Conservation (phyloP, 257 asterid genomes). For the Salvia hispanica region DNA sequence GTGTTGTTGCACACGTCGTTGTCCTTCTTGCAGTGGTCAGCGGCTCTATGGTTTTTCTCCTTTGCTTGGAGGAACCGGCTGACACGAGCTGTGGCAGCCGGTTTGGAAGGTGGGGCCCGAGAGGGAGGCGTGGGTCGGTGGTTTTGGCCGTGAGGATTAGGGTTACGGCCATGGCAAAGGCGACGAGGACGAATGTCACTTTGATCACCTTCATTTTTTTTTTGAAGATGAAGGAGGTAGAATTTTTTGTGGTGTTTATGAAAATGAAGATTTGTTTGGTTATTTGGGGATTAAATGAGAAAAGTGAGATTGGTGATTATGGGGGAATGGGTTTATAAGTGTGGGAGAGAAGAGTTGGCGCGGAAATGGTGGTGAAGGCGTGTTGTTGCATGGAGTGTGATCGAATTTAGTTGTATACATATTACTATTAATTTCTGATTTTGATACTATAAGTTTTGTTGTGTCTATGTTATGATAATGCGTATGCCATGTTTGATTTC, state of each 20-base stretch:
- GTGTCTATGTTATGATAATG: too few species aligned
- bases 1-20: conserved; percentile 50
- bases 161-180: conserved; percentile 44
- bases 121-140: background rate
- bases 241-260: background rate
- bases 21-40: conserved; percentile 60
- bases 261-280: too few species aligned
- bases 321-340: conserved; percentile 30
- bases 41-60: conserved; percentile 54
- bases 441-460: too few species aligned
- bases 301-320: conserved; percentile 4
- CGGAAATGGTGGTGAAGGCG: conserved; percentile 30
- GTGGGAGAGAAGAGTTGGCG: conserved; percentile 40
- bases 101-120: background rate
- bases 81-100: conserved; percentile 21
- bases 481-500: too few species aligned
- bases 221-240: conserved; percentile 24
- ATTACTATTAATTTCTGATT: too few species aligned
- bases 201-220: conserved; percentile 50
- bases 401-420: conserved; percentile 11
- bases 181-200: conserved; percentile 29
- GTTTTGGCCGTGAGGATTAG: conserved; percentile 33
- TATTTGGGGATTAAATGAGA: background rate
- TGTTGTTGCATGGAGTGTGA: conserved; percentile 36
- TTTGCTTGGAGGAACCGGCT: conserved; percentile 54